phyloP scores from a whole-genome alignment of 352 stramenopile genomes.

The Pelagophyceae sp. region DNA sequence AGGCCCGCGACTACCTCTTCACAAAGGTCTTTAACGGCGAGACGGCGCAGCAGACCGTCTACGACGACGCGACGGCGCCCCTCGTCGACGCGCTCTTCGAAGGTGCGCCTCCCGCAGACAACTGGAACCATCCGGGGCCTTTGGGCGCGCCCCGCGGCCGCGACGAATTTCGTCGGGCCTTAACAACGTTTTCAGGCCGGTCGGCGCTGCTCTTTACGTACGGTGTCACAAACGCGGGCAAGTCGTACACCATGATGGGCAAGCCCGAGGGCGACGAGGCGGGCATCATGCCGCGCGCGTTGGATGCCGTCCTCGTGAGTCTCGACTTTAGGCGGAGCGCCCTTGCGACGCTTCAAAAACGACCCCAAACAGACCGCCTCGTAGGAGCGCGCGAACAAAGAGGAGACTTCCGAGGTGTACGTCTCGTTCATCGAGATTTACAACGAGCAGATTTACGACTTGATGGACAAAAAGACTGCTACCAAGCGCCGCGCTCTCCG shows the following conservation, averaged over 20 bases:
- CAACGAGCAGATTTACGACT: constrained; percentile 75
- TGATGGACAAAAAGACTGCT: constrained; percentile 8
- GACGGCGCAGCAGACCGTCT: constrained; percentile 74
- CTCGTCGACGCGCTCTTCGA: constrained; percentile 75
- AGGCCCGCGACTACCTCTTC: constrained; percentile 45
- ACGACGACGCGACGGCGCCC: constrained; percentile 69
- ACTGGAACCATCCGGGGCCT: no score
- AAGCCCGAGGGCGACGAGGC: constrained; percentile 46
- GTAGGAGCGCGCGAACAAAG: constrained; percentile 22
- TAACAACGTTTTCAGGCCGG: constrained; percentile 25
- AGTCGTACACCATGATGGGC: constrained; percentile 94
- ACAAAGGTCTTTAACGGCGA: constrained; percentile 43
- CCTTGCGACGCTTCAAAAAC: constrained; percentile 12
- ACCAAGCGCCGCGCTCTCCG: constrained; percentile 6
- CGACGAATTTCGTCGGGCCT: no score
- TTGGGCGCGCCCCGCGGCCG: no score
- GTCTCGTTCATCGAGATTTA: constrained; percentile 96
- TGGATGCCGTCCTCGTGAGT: constrained; percentile 45
- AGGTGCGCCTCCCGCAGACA: no score
- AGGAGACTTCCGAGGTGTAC: constrained; percentile 30
- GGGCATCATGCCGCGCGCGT: constrained; percentile 52
- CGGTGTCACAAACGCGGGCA: constrained; percentile 95
- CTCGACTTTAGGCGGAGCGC: constrained; percentile 14
- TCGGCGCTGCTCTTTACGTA: constrained; percentile 88
- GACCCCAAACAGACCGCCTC: constrained; percentile 27